Evolutionary conservation across 106 monocot genomes (phyloP), one percentile per base, ranked within the genome.

Genomic region (Phalaenopsis aphrodite): DNA sequence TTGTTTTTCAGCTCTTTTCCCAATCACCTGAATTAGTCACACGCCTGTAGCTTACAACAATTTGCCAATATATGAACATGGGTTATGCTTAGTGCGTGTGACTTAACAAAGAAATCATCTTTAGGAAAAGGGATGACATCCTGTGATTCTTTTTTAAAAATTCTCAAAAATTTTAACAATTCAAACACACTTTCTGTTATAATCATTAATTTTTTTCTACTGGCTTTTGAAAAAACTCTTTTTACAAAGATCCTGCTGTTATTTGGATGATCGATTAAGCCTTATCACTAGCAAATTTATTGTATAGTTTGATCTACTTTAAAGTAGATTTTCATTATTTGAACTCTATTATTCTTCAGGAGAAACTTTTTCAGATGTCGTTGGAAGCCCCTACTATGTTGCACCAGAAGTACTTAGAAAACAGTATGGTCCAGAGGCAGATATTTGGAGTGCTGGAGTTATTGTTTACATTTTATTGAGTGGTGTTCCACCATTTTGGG

Each of bases 371-470:
- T 47, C 45, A 17, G 75, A 75, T 75, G 75, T 75, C 16, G 75
- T 75, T 75, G 78, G 78, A 57, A 78, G 56, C 45, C 78, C 78
- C 45, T 78, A 78, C 19, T 78, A 78, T 41, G 57, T 78, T 56
- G 78, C 78, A 41, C 78, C 78, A 7, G 78, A 78, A 78, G 78
- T 78, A 4, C 78, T 78, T 56, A 36, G 38, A 11, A 78, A 78
- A 38, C 30, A 58, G 16, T 78, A 78, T 58, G 78, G 78, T 19
- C 55, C 55, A 58, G 78, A 78, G 39, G 57, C 57, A 78, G 78
- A 78, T 78, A 57, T 78, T 45, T 78, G 78, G 78, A 78, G 78
- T 57, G 78, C 78, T 17, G 78, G 78, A 58, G 78, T 78, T 55
- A 58, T 78, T 78, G 37, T 78, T 38, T 78, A 56, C 56, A 78